A percentile compares a stretch with the other conserved stretches of the same genome.
These are phyloP conservation scores for Sorghum bicolor DNA, from an alignment of 176 grass and related monocot species.

Conservation along the genomic window Sorghum_bicolor_NCBIv3 NC_012875.2:48504001-48504500, in stretches of 20 bases:
- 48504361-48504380: background rate
- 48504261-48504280: slow-evolving; percentile 58
- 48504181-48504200: background rate
- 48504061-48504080: too few species aligned
- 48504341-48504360: slow-evolving; percentile 22
- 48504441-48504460: slow-evolving; percentile 50
- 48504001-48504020: too few species aligned
- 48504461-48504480: slow-evolving; percentile 23
- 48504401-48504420: slow-evolving; percentile 66
- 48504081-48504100: too few species aligned
- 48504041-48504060: too few species aligned
- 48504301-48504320: slow-evolving; percentile 36
- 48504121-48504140: too few species aligned
- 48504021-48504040: too few species aligned
- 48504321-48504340: slow-evolving; percentile 55
- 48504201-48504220: slow-evolving; percentile 58
- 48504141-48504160: background rate
- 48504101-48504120: too few species aligned
- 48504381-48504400: slow-evolving; percentile 69
- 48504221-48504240: slow-evolving; percentile 35
- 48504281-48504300: slow-evolving; percentile 54
- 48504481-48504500: background rate
- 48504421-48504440: slow-evolving; percentile 66
- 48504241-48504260: slow-evolving; percentile 61
- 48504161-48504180: background rate